phyloP scores from a whole-genome alignment of 2,329 filamentous ascomycete genomes.

The Lasiodiplodia hormozganensis region DNA sequence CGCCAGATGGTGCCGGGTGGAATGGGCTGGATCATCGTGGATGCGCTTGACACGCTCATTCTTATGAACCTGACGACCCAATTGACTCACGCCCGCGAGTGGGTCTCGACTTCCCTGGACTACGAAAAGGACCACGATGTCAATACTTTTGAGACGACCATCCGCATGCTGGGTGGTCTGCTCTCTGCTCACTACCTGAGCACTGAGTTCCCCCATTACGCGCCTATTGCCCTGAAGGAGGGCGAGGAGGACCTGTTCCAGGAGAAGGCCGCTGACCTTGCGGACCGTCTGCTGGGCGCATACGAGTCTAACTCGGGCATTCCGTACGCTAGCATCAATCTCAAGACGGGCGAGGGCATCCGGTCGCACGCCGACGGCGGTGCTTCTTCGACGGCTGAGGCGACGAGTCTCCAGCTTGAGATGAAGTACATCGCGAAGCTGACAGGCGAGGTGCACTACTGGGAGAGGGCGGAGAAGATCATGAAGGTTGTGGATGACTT shows the following conservation, averaged over 20 bases:
- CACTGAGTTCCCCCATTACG: constrained; percentile 78
- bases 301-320: constrained; percentile 88
- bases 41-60: constrained; percentile 95
- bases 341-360: constrained; percentile 77
- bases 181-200: constrained; percentile 96
- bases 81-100: constrained; percentile 83
- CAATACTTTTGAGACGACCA: constrained; percentile 97
- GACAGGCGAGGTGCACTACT: constrained; percentile 90
- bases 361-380: constrained; percentile 84
- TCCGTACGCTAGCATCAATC: constrained; percentile 88
- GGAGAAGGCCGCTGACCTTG: constrained; percentile 93
- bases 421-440: constrained; percentile 97
- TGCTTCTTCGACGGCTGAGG: constrained; percentile 92
- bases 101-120: constrained; percentile 80
- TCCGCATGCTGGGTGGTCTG: constrained; percentile 93
- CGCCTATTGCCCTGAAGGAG: constrained; percentile 72
- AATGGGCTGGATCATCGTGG: constrained; percentile 97
- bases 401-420: constrained; percentile 90
- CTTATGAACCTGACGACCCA: constrained; percentile 95
- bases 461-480: constrained; percentile 88
- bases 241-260: constrained; percentile 90
- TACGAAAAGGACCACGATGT: constrained; percentile 96
- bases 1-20: constrained; percentile 84
- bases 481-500: constrained; percentile 92
- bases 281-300: constrained; percentile 83